phyloP scores from a whole-genome alignment of 2,329 filamentous ascomycete species.

The Decorospora gaudefroyi region DNA sequence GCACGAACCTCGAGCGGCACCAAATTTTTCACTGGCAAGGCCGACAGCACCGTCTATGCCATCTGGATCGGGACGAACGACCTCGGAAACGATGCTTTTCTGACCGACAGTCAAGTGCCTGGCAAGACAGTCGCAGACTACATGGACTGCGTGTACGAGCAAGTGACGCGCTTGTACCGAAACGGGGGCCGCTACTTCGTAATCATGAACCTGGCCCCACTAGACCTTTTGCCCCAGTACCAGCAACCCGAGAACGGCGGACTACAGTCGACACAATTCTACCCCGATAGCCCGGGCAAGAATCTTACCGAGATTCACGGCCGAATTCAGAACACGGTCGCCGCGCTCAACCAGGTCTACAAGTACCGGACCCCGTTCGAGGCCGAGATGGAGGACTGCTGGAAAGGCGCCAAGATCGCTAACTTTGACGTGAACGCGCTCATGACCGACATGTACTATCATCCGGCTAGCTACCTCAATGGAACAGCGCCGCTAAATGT shows the following conservation, averaged over 20 bases:
- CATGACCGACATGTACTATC: constrained; percentile 66
- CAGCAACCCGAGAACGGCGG: constrained; percentile 56
- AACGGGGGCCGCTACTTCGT: constrained; percentile 72
- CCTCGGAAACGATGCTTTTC: constrained; percentile 66
- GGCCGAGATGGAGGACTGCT: constrained; percentile 49
- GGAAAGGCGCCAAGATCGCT: constrained; percentile 63
- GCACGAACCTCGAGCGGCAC: constrained; percentile 43
- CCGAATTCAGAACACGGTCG: constrained; percentile 59
- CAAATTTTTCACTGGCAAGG: constrained; percentile 52
- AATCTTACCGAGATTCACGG: constrained; percentile 58
- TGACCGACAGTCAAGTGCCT: constrained; percentile 65
- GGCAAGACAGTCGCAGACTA: constrained; percentile 67
- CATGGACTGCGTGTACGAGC: constrained; percentile 68
- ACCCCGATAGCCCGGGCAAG: constrained; percentile 50
- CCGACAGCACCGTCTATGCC: constrained; percentile 69
- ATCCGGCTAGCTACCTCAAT: constrained; percentile 65
- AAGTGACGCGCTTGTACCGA: constrained; percentile 66
- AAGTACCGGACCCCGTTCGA: constrained; percentile 58
- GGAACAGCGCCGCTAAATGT: constrained; percentile 66
- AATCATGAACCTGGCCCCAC: constrained; percentile 69
- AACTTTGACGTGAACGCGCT: constrained; percentile 68
- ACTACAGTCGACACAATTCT: constrained; percentile 52
- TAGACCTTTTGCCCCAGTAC: constrained; percentile 71
- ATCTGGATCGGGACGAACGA: constrained; percentile 86
- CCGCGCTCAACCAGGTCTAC: constrained; percentile 57